Evolutionary conservation across 2,329 filamentous ascomycete genomes (phyloP), one percentile per base, ranked within the genome.

Genomic region (Cylindrodendrum hubeiense): DNA sequence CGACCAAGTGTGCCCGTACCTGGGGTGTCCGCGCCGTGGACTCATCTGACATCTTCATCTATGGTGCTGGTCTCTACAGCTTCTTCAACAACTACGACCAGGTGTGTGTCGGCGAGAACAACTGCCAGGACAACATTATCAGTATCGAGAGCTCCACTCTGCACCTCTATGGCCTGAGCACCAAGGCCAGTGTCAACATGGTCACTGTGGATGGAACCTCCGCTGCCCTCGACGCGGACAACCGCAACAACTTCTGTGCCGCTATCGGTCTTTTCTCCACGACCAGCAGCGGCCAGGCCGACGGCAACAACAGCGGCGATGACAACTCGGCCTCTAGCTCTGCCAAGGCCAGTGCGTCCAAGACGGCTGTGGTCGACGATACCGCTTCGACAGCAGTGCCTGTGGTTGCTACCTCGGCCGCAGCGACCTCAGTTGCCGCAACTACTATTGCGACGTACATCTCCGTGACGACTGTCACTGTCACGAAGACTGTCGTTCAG

Each of bases 31-130:
- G 92, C 24, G 84, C 94, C 43, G 80, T 88, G 60, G 86, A 91
- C 78, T 93, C 91, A 3, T 85, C 83, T 10, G 87, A 93, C 66
- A 77, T 94, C 19, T 88, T 87, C 75, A 80, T 94, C 73, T 93
- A 90, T 75, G 92, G 93, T 49, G 91, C 88, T 5, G 93, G 93
- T 26, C 81, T 95, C 64, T 95, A 95, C 85, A 91, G 87, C 70
- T 95, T 95, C 87, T 95, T 94, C 75, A 88, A 95, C 78, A 93
- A 94, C 84, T 95, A 95, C 80, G 83, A 81, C 39, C 91, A 94
- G 79, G 83, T 84, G 19, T 96, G 93, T 73, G 85, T 95, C 17
- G 78, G 80, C 39, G 85, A 84, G 10, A 86, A 92, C 77, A 88
- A 86, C 70, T 96, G 93, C 82, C 93, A 95, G 80, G 85, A 90